A percentile compares a stretch with the other conserved stretches of the same genome.
These are phyloP conservation scores for Alternaria postmessia DNA, from an alignment of 2,329 filamentous ascomycete genomes.

Conservation along the genomic window DNA sequence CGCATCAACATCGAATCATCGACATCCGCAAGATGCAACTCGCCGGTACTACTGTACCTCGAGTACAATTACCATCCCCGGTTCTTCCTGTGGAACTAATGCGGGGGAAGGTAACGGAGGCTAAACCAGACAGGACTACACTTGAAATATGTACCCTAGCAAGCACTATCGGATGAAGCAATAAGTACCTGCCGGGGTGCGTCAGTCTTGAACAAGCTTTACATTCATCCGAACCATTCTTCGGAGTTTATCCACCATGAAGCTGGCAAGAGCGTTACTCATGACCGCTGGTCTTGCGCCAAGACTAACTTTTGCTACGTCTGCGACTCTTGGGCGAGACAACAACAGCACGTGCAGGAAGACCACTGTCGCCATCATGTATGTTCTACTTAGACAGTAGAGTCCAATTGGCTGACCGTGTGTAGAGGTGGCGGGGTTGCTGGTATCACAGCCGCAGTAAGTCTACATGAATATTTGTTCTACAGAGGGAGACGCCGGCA, in stretches of 20 bases:
- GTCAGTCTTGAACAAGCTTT: background rate
- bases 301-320: slow-evolving; percentile 24
- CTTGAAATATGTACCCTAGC: background rate
- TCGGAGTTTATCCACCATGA: slow-evolving; percentile 4
- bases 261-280: slow-evolving; percentile 6
- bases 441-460: slow-evolving; percentile 68
- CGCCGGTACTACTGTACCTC: background rate
- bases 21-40: background rate
- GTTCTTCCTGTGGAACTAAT: slow-evolving; percentile 4
- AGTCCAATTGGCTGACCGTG: slow-evolving; percentile 12
- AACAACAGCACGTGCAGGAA: slow-evolving; percentile 39
- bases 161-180: background rate
- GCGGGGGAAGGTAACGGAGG: background rate
- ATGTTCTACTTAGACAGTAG: background rate
- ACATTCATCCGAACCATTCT: background rate
- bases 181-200: slow-evolving; percentile 8
- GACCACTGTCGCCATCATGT: slow-evolving; percentile 47
- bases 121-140: background rate
- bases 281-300: slow-evolving; percentile 13
- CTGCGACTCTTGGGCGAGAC: slow-evolving; percentile 18
- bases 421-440: slow-evolving; percentile 65
- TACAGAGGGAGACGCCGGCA: background rate
- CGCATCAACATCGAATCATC: background rate
- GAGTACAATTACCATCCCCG: background rate
- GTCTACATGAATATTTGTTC: slow-evolving; percentile 12